A percentile compares a stretch with the other conserved stretches of the same genome.
Evolutionary conservation across 2,329 filamentous ascomycete species (phyloP).

Genomic region (Diaporthe vexans): DNA sequence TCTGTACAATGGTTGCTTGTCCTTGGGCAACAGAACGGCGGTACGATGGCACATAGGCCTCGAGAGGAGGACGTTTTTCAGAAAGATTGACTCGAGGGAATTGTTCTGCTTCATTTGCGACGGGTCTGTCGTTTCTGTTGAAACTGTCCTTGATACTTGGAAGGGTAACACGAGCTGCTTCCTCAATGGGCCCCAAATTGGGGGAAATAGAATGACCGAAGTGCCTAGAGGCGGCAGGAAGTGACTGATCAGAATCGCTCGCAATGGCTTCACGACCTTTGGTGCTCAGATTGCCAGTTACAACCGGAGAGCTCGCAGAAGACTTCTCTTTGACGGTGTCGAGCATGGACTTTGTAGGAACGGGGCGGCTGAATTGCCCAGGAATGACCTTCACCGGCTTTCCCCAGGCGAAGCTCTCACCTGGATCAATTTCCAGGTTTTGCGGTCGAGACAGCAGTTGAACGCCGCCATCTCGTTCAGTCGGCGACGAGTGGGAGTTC

Average conservation of each 20-base stretch:
- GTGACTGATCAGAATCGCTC: background rate
- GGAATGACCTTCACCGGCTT: slow-evolving; percentile 28
- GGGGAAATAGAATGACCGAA: background rate
- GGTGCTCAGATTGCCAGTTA: background rate
- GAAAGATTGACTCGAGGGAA: background rate
- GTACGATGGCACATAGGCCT: slow-evolving; percentile 9
- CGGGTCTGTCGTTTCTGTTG: background rate
- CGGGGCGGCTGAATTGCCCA: slow-evolving; percentile 30
- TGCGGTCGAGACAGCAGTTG: slow-evolving; percentile 31
- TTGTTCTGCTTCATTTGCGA: background rate
- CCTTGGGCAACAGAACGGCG: background rate
- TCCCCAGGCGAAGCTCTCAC: slow-evolving; percentile 34
- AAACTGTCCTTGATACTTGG: background rate
- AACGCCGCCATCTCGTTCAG: background rate
- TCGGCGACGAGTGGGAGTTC: background rate
- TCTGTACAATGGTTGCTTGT: background rate
- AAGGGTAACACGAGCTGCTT: background rate
- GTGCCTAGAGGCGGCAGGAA: background rate
- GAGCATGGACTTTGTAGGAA: slow-evolving; percentile 3
- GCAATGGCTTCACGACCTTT: background rate
- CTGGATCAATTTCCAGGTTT: slow-evolving; percentile 25
- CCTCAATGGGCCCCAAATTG: background rate
- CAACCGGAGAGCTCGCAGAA: background rate
- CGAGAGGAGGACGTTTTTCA: slow-evolving; percentile 12
- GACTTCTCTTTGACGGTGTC: background rate